Evolutionary conservation across 495 filamentous ascomycete genomes (phyloP), one percentile per base, ranked within the genome.

Genomic region (Parmelia sp.): DNA sequence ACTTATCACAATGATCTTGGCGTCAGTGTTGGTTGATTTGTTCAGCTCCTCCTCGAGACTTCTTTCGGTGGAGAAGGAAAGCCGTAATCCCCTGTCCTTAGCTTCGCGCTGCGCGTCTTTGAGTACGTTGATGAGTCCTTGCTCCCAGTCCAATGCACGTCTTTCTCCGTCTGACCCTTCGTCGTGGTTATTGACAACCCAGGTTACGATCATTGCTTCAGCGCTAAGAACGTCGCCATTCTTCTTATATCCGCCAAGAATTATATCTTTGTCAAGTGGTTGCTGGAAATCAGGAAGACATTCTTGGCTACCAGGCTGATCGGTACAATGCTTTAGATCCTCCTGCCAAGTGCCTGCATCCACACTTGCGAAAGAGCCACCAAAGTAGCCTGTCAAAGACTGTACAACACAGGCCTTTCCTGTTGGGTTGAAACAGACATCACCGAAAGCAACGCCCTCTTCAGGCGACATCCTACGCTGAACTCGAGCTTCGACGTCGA

Each of bases 11-110:
- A 98, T 86, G 67, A 98, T 97, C 74, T 93, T 96, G 25, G 92
- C 94, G 74, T 98, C 94, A 4, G 94, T 97, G 73, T 98, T 98
- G 42, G 90, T 96, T 15, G 89, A 92, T 74, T 97, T 96, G 76
- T 96, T 98, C 56, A 86, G 79, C 71, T 98, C 94, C 71, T 96
- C 82, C 71, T 97, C 93, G 37, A 98, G 74, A 71, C 90, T 95
- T 68, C 92, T 88, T 76, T 98, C 94, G 12, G 95, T 94, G 27
- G 87, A 95, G 78, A 96, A 98, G 11, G 90, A 96, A 51, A 98
- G 80, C 47, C 95, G 82, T 14, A 98, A 81, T 3, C 91, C 91
- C 47, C 86, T 83, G 33, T 87, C 81, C 27, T 77, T 76, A 4
- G 95, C 95, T 75, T 97, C 92, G n/a, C 80, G 79, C 71, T 95